Base-by-base conservation (phyloP, 2,329 filamentous ascomycete species). In the Fusarium nanum region DNA sequence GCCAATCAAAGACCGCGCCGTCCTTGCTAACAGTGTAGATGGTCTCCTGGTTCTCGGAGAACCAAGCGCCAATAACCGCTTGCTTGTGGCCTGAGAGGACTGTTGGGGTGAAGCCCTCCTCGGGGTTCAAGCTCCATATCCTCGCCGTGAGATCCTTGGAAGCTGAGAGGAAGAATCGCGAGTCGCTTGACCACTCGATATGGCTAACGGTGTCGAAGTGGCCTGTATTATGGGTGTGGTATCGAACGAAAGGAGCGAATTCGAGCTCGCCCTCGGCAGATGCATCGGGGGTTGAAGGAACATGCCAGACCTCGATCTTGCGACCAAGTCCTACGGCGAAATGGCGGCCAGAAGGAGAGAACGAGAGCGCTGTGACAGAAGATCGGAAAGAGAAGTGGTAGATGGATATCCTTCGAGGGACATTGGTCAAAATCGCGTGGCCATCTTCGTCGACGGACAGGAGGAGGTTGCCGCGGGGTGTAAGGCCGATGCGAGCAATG, bases 1-100 rank as follows among this genome's bases (percentile, higher is more conserved):
- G 90, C 96, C 96, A 99, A 70, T 92, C 88, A 76, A 98, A 98
- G 1, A 98, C 87, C 5, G 96, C 94, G n/a, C 96, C 97, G 79
- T 99, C 97, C 79, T 97, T 97, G 81, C 95, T 98, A 70, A 97
- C 89, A 0, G 96, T 98, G 78, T 96, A 99, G 56, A 99, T 97
- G 50, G 89, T 93, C 81, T 99, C 97, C 78, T 99, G 96, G 73
- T 97, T 91, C 67, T 92, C 90, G 1, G 94, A 97, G 78, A 99
- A 99, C 90, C 94, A 99, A n/a, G 94, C 94, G n/a, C 92, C 93
- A 57, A 97, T 87, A 5, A 99, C 92, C 18, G 88, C 91, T 80
- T 98, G 94, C 78, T 94, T 91, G 81, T 99, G 97, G 3, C 96
- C 96, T 6, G 93, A 91, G 67, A 99, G 83, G 18, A 94, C 93